Evolutionary conservation across 2,329 filamentous ascomycete species (phyloP).

Genomic region (Calonectria hawksworthii): DNA sequence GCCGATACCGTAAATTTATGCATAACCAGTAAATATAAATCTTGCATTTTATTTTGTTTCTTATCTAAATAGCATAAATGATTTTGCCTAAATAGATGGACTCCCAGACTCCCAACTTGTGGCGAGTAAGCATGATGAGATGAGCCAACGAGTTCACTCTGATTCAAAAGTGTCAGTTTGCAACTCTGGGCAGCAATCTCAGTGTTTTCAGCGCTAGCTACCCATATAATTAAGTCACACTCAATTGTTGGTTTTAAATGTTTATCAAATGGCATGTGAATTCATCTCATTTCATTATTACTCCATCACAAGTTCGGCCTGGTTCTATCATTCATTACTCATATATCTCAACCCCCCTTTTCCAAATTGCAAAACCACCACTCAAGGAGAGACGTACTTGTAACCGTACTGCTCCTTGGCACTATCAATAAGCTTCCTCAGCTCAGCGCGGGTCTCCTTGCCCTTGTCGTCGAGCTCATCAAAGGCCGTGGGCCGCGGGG

Average conservation of each 20-base stretch:
- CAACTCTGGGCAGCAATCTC: neutral
- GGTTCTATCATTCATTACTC: neutral
- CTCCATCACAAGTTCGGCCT: neutral
- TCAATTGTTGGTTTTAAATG: neutral
- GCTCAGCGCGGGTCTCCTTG: slow-evolving; percentile 41
- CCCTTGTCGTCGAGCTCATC: slow-evolving; percentile 39
- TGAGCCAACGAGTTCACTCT: neutral
- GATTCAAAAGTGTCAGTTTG: neutral
- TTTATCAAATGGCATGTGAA: neutral
- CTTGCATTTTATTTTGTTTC: too few species aligned
- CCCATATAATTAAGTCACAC: neutral
- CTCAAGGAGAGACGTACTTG: slow-evolving; percentile 60
- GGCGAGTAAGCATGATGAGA: too few species aligned
- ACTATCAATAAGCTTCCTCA: slow-evolving; percentile 51
- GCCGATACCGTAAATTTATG: too few species aligned
- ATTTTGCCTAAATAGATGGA: too few species aligned
- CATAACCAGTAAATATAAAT: too few species aligned
- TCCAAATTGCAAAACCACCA: neutral
- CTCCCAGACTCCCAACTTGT: too few species aligned
- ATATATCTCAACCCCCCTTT: neutral
- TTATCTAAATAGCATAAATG: too few species aligned
- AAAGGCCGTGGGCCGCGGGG: slow-evolving; percentile 31
- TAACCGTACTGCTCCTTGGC: slow-evolving; percentile 63
- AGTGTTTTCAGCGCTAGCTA: neutral
- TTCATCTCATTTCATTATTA: neutral